These are phyloP conservation scores for Musa schizocarpa DNA, from an alignment of 176 grass and related monocot species.

Conservation along the genomic window DNA sequence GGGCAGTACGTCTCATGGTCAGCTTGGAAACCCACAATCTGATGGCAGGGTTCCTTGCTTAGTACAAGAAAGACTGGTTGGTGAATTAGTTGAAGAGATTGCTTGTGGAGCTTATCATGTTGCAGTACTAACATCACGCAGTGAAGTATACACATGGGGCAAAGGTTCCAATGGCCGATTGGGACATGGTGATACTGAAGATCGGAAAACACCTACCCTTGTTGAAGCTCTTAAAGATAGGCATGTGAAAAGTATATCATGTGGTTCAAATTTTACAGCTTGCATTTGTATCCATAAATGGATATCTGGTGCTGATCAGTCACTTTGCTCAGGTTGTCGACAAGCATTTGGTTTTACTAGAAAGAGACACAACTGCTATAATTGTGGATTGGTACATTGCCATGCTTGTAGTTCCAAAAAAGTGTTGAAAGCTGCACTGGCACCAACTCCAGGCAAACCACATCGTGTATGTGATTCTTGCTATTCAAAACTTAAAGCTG, in stretches of 20 bases:
- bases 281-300: conserved; percentile 99
- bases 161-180: conserved; percentile 86
- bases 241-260: conserved; percentile 94
- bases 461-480: conserved; percentile 96
- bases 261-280: conserved; percentile 88
- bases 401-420: conserved; percentile 90
- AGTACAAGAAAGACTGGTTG: conserved; percentile 48
- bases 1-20: conserved; percentile 68
- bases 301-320: conserved; percentile 84
- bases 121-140: conserved; percentile 66
- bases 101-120: conserved; percentile 46
- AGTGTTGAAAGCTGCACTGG: conserved; percentile 76
- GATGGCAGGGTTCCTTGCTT: conserved; percentile 62
- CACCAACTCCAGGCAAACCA: conserved; percentile 83
- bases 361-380: conserved; percentile 86
- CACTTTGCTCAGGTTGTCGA: conserved; percentile 82
- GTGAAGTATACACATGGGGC: conserved; percentile 93
- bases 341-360: conserved; percentile 91
- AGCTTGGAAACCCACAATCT: conserved; percentile 63
- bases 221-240: conserved; percentile 77
- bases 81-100: conserved; percentile 82
- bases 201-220: conserved; percentile 59
- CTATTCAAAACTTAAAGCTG: conserved; percentile 75
- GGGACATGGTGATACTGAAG: conserved; percentile 70
- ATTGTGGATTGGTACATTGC: conserved; percentile 71